phyloP scores from a whole-genome alignment of 1,284 basidiomycete species.

The Ceratobasidium sp. region DNA sequence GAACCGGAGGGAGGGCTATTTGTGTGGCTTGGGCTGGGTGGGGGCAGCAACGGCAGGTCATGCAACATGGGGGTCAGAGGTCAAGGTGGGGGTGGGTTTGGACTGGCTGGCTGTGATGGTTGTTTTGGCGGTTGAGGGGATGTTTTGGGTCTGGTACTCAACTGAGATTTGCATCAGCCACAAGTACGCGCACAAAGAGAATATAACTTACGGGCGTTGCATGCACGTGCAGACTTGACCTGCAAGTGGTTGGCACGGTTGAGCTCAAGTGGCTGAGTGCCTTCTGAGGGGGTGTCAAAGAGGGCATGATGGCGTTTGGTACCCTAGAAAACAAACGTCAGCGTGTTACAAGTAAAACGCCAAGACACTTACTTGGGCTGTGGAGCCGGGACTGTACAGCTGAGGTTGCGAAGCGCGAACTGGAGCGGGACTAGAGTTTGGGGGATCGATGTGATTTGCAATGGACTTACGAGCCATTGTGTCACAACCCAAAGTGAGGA shows the following conservation, averaged over 20 bases:
- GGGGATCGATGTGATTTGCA: neutral
- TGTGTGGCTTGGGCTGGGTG: neutral
- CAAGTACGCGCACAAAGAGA: neutral
- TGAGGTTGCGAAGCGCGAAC: neutral
- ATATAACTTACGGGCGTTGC: neutral
- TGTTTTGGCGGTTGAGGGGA: neutral
- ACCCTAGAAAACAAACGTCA: neutral
- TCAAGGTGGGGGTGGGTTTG: neutral
- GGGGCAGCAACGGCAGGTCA: neutral
- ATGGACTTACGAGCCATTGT: neutral
- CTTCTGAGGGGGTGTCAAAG: neutral
- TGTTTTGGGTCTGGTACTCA: neutral
- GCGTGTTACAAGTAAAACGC: neutral
- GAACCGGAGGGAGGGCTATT: neutral
- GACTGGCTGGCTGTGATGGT: neutral
- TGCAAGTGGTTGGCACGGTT: neutral
- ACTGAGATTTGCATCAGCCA: neutral
- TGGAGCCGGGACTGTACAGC: neutral
- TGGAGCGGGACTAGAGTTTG: constrained; percentile 11
- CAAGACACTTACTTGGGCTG: neutral
- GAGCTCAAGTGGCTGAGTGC: neutral
- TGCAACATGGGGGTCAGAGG: neutral
- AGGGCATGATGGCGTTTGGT: neutral
- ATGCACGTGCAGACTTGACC: neutral
- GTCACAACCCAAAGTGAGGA: too few species aligned